Base-by-base conservation (phyloP, 108 stramenopile species). In the Nitzschia sp. region DNA sequence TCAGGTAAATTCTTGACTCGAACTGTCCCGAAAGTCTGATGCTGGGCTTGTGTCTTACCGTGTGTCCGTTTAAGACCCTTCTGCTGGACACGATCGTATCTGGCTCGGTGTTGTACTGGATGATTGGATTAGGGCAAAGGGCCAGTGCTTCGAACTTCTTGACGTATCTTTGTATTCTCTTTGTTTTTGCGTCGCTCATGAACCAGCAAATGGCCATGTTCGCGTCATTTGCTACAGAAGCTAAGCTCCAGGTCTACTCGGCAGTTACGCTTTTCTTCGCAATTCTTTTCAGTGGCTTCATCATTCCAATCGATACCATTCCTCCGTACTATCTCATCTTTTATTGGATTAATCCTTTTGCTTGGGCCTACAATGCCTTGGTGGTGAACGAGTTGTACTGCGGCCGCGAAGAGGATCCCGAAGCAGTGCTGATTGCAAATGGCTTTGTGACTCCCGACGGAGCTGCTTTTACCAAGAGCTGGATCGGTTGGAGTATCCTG, bases 291-390 rank as follows among this genome's bases (percentile, higher is more conserved):
- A 65, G 82, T 53, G 86, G 86, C 11, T 87, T 79, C 60, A 82
- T 87, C 62, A 76, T 87, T 0, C 64, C 76, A 18, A 77, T 81
- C 3, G 68, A 28, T 25, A 48, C 73, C 0, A 79, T 87, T 47
- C 86, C 86, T 38, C 51, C 47, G 11, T 87, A 80, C 54, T 84
- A 70, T 69, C 45, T 47, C 9, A 82, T 75, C 71, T 26, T 84
- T 0, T 84, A 77, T 66, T 87, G 73, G 72, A 15, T 56, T 28
- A 87, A 84, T 67, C 81, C 86, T 46, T 75, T 87, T 73, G 74
- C 81, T 25, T 87, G 86, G 86, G 72, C 78, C 25, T 77, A 73
- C 51, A 78, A 81, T 47, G 81, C 75, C 0, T 58, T 87, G 66
- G 61, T 80, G 18, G 70, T 83, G 30, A 82, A 80, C 54, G 83